phyloP scores from a whole-genome alignment of 306 rosid genomes.

The Lithocarpus polystachyus region DNA sequence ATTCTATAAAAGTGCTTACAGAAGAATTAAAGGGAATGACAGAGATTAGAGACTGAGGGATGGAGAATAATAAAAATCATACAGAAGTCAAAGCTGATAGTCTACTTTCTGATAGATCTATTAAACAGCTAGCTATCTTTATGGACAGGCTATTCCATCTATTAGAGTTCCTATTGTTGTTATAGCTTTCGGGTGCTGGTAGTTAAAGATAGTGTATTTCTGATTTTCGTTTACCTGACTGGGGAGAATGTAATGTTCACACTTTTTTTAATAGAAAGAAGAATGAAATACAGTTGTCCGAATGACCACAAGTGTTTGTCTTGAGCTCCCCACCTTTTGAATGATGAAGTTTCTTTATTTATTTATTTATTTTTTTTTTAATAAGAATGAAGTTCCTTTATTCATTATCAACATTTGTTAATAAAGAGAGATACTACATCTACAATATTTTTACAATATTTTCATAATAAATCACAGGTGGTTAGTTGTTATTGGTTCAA shows the following conservation, averaged over 20 bases:
- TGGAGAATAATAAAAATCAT: not conserved
- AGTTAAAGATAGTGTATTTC: not conserved
- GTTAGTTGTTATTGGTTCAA: too few relatives aligned
- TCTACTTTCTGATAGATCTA: not conserved
- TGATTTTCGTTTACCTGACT: not conserved
- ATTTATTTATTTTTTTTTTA: too few relatives aligned
- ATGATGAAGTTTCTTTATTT: too few relatives aligned
- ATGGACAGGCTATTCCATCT: not conserved
- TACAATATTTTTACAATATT: too few relatives aligned
- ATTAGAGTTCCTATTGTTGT: not conserved
- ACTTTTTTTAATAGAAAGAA: not conserved
- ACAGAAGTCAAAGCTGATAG: not conserved
- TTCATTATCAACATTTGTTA: too few relatives aligned
- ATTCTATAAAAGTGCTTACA: constrained; percentile 61
- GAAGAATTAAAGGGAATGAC: constrained; percentile 54
- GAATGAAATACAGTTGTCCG: not conserved
- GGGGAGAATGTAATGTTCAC: not conserved
- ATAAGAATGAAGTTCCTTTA: too few relatives aligned
- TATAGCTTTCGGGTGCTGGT: not conserved
- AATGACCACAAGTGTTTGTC: not conserved
- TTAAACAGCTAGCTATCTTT: not conserved
- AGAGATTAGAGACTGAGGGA: not conserved
- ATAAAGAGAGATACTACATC: too few relatives aligned
- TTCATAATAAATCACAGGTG: too few relatives aligned
- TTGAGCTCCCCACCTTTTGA: too few relatives aligned